Percentiles rank a stretch among this genome's conserved stretches.
phyloP scores from a whole-genome alignment of 345 rosid species.

The Aquilaria sinensis region DNA sequence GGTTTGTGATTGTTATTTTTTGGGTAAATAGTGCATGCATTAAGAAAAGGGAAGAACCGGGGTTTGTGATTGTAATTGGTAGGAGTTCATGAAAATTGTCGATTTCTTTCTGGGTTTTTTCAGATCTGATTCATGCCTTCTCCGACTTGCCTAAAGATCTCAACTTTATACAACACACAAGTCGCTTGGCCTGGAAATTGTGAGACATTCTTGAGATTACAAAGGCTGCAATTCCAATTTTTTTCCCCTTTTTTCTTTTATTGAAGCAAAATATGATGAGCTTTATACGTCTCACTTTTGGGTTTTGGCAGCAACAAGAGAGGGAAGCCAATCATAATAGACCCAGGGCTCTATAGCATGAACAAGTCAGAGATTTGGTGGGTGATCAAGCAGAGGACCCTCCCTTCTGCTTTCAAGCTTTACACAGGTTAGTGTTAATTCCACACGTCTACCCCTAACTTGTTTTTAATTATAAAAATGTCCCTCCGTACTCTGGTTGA shows the following conservation, averaged over 20 bases:
- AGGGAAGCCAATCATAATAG: constrained; percentile 82
- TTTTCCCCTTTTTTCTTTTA: neutral
- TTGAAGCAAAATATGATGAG: neutral
- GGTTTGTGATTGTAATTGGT: neutral
- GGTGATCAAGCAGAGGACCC: constrained; percentile 56
- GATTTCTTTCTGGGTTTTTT: constrained; percentile 14
- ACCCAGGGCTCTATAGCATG: constrained; percentile 67
- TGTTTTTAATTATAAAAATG: neutral
- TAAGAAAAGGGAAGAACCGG: no score
- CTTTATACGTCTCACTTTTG: neutral
- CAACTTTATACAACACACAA: constrained; percentile 80
- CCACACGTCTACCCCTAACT: neutral
- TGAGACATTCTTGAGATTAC: constrained; percentile 22
- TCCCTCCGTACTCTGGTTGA: neutral
- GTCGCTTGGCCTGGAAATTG: constrained; percentile 91
- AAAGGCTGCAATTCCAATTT: neutral
- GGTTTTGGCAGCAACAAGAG: constrained; percentile 56
- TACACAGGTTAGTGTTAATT: constrained; percentile 52
- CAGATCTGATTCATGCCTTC: constrained; percentile 91
- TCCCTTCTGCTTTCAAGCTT: constrained; percentile 94
- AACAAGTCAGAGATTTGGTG: constrained; percentile 92
- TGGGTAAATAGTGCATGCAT: neutral
- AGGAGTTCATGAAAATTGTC: neutral
- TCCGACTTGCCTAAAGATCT: constrained; percentile 76
- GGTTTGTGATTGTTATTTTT: neutral